Conservation (phyloP, 2,329 filamentous ascomycete species). For the Claviceps arundinis region DNA sequence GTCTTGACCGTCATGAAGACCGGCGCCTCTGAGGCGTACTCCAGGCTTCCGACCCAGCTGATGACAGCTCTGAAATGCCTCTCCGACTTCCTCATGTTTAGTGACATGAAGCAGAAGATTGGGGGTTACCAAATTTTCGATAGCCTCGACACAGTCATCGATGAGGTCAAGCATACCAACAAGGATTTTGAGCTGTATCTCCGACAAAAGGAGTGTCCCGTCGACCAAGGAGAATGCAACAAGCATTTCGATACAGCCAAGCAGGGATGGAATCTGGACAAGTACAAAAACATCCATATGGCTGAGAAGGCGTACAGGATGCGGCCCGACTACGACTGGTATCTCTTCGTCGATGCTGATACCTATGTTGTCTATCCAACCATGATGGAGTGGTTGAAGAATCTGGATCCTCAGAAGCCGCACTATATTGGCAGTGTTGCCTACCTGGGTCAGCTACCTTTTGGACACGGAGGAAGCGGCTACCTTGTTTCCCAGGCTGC, state of each 20-base stretch:
- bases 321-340: constrained; percentile 42
- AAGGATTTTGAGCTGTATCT: constrained; percentile 37
- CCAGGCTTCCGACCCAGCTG: constrained; percentile 39
- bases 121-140: constrained; percentile 32
- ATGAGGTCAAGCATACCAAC: constrained; percentile 29
- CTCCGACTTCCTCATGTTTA: constrained; percentile 41
- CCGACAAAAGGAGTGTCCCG: constrained; percentile 30
- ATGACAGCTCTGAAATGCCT: constrained; percentile 38
- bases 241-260: constrained; percentile 13
- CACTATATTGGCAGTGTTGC: constrained; percentile 38
- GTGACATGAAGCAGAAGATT: constrained; percentile 38
- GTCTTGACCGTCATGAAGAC: constrained; percentile 43
- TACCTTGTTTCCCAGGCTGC: constrained; percentile 38
- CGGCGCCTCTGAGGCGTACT: constrained; percentile 39
- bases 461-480: constrained; percentile 44
- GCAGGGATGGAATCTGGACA: constrained; percentile 41
- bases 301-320: constrained; percentile 38
- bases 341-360: constrained; percentile 45
- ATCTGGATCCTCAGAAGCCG: constrained; percentile 27
- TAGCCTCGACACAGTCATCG: constrained; percentile 30
- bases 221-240: constrained; percentile 32
- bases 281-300: constrained; percentile 50
- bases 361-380: constrained; percentile 43
- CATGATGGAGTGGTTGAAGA: constrained; percentile 33
- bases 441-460: constrained; percentile 27